A percentile compares a stretch with the other conserved stretches of the same genome.
These are phyloP conservation scores for Exophiala spinifera DNA, from an alignment of 2,329 filamentous ascomycete genomes.

Conservation along the genomic window DNA sequence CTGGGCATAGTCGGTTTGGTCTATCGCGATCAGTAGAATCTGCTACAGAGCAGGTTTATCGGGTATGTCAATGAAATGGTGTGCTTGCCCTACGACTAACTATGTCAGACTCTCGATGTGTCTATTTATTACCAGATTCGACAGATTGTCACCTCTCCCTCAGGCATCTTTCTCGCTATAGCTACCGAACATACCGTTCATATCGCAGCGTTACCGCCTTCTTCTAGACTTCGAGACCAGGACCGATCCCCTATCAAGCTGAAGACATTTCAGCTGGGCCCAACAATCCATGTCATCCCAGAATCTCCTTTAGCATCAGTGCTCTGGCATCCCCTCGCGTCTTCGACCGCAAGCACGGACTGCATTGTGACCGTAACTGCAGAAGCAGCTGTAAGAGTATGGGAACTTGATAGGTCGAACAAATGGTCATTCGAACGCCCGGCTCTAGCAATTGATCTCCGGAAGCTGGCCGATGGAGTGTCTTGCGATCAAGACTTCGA, in stretches of 20 bases:
- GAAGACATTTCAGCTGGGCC: conserved; percentile 87
- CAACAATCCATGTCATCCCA: conserved; percentile 85
- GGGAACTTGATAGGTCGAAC: conserved; percentile 82
- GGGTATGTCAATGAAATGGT: conserved; percentile 40
- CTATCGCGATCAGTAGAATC: conserved; percentile 4
- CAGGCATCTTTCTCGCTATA: conserved; percentile 73
- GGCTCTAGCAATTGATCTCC: conserved; percentile 78
- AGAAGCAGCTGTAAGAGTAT: conserved; percentile 83
- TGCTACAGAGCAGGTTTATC: conserved; percentile 35
- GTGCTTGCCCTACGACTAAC: conserved; percentile 25
- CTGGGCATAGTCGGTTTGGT: conserved; percentile 10
- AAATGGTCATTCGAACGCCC: conserved; percentile 84
- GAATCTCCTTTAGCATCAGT: conserved; percentile 76
- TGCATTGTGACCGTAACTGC: conserved; percentile 85
- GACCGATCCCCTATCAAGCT: conserved; percentile 70
- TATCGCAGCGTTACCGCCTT: conserved; percentile 78
- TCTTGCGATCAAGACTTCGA: conserved; percentile 79
- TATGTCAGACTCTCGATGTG: conserved; percentile 60
- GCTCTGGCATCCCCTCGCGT: conserved; percentile 88
- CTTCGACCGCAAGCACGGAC: conserved; percentile 60
- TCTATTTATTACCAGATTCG: conserved; percentile 77
- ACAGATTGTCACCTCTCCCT: conserved; percentile 81
- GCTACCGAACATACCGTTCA: conserved; percentile 84
- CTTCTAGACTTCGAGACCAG: conserved; percentile 67
- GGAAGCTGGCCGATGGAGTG: conserved; percentile 81